phyloP scores from a whole-genome alignment of 345 rosid genomes.

The Lepidium sativum region DNA sequence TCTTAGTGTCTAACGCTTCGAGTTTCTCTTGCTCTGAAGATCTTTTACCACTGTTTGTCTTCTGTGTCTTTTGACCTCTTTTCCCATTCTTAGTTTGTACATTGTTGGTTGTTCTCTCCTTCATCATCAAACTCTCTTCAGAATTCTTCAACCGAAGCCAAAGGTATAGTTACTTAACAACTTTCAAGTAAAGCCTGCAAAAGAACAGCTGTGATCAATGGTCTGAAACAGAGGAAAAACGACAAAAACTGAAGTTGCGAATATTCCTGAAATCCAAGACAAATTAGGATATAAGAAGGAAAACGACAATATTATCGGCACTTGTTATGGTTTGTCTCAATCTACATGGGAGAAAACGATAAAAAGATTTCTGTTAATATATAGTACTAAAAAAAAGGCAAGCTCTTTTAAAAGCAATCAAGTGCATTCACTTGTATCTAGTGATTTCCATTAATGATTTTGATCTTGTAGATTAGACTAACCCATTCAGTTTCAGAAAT shows the following conservation, averaged over 20 bases:
- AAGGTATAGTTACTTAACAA: slow-evolving; percentile 5
- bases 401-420: not conserved
- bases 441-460: not conserved
- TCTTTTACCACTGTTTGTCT: slow-evolving; percentile 29
- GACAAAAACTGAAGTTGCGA: slow-evolving; percentile 12
- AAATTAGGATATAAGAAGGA: not conserved
- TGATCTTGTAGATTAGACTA: not conserved
- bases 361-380: not conserved
- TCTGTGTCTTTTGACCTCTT: slow-evolving; percentile 39
- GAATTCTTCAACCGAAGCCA: slow-evolving; percentile 18
- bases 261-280: slow-evolving; percentile 16
- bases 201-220: not conserved
- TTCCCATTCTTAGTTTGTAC: slow-evolving; percentile 36
- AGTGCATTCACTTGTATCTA: not conserved
- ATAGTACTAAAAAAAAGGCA: not conserved
- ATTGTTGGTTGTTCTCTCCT: slow-evolving; percentile 40
- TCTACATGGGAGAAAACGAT: not conserved
- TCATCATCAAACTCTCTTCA: slow-evolving; percentile 35
- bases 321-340: slow-evolving; percentile 1
- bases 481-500: not conserved
- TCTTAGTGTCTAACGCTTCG: slow-evolving; percentile 31
- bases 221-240: not conserved
- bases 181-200: not conserved
- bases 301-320: slow-evolving; percentile 12
- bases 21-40: slow-evolving; percentile 35